Evolutionary conservation across 2,329 filamentous ascomycete genomes (phyloP), one percentile per base, ranked within the genome.

Genomic region (Fusarium nelsonii): DNA sequence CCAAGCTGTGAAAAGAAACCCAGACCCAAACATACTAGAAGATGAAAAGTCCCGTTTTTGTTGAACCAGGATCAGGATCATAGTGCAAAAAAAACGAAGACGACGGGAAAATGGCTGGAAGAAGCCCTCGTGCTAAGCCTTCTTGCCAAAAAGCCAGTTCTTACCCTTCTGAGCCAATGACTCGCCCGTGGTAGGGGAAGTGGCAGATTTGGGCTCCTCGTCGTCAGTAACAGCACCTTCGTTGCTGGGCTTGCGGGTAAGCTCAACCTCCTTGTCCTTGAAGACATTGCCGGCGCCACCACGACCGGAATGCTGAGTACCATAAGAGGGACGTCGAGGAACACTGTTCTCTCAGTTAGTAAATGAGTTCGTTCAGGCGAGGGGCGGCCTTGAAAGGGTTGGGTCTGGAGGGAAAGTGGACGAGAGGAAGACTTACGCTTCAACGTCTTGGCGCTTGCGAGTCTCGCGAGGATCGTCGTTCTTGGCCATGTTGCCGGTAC

Each of bases 401-500:
- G 32, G 44, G 32, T 8, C 10, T 30, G 9, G 20, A n/a, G 16
- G 8, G 30, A 32, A 23, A 23, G 23, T 23, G 23, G 8, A 20
- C 9, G 5, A 33, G 32, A 26, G 34, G 8, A 33, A 8, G 60
- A 83, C 87, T 76, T 81, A 90, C 87, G 88, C 87, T 63, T 90
- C 88, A 64, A 97, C 92, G 74, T 97, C 94, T 80, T 98, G 95
- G 41, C 90, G 90, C 56, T 88, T 85, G 68, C 94, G 91, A 36
- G 94, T 93, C 77, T 92, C 88, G 41, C 84, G 81, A 5, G 90
- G 88, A 73, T 96, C 91, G 67, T 88, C 88, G 76, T 91, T 90
- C 71, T 81, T 83, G 48, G 91, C 89, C 91, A 97, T 97, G 83
- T 97, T 97, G 63, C 94, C 94, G 6, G 88, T 90, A 65, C 94